phyloP scores from a whole-genome alignment of 2,329 filamentous ascomycete genomes.

The Colletotrichum lupini region DNA sequence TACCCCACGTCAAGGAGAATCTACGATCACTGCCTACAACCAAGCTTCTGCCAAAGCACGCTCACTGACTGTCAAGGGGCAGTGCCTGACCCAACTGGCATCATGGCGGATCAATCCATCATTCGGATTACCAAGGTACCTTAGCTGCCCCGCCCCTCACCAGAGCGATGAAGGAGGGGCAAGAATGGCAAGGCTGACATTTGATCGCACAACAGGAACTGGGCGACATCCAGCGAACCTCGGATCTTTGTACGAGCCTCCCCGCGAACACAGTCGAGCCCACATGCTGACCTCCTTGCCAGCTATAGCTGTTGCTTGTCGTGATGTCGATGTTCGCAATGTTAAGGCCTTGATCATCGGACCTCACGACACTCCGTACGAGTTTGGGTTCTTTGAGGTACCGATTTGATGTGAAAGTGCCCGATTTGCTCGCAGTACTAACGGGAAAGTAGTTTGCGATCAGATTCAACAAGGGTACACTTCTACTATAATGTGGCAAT shows the following conservation, averaged over 20 bases:
- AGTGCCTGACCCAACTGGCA: slow-evolving; percentile 37
- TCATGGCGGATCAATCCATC: slow-evolving; percentile 86
- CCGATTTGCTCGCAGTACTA: slow-evolving; percentile 38
- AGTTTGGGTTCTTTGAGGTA: slow-evolving; percentile 97
- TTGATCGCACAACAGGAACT: slow-evolving; percentile 72
- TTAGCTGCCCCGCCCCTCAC: slow-evolving; percentile 31
- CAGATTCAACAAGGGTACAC: slow-evolving; percentile 77
- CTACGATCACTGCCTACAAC: neutral
- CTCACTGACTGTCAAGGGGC: neutral
- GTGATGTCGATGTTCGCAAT: slow-evolving; percentile 88
- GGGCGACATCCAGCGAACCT: slow-evolving; percentile 83
- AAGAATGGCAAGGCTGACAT: slow-evolving; percentile 19
- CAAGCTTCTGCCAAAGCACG: neutral
- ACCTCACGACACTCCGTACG: slow-evolving; percentile 93
- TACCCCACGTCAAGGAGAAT: neutral
- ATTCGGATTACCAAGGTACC: slow-evolving; percentile 86
- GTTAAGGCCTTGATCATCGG: slow-evolving; percentile 91
- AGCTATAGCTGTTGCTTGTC: slow-evolving; percentile 89
- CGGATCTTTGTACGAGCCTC: slow-evolving; percentile 78
- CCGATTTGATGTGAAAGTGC: slow-evolving; percentile 37
- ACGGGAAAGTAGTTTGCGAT: slow-evolving; percentile 73
- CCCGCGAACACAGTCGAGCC: neutral
- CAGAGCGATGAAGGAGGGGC: slow-evolving; percentile 9
- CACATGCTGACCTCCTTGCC: slow-evolving; percentile 18
- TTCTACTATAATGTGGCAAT: neutral